Percentiles rank a stretch among this genome's conserved stretches.
Conservation (phyloP, 345 rosid species). For the Brassica napus region Da-Ae NC_063449.1:29712501-29713000, state of each 20-base stretch:
- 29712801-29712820: neutral
- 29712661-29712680: neutral
- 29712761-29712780: neutral
- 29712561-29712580: neutral
- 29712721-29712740: neutral
- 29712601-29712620: neutral
- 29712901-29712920: slow-evolving; percentile 58
- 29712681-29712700: neutral
- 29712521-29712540: neutral
- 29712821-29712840: slow-evolving; percentile 64
- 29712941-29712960: neutral
- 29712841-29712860: slow-evolving; percentile 61
- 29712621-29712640: too few relatives aligned
- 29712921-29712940: neutral
- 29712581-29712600: neutral
- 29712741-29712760: neutral
- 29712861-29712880: slow-evolving; percentile 72
- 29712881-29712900: slow-evolving; percentile 72
- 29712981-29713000: slow-evolving; percentile 46
- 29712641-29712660: neutral
- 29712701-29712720: neutral
- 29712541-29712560: neutral
- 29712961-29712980: slow-evolving; percentile 9
- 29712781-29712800: neutral
- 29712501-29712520: neutral